phyloP scores from a whole-genome alignment of 805 yeast genomes.

The Candida khao-thaluensis region DNA sequence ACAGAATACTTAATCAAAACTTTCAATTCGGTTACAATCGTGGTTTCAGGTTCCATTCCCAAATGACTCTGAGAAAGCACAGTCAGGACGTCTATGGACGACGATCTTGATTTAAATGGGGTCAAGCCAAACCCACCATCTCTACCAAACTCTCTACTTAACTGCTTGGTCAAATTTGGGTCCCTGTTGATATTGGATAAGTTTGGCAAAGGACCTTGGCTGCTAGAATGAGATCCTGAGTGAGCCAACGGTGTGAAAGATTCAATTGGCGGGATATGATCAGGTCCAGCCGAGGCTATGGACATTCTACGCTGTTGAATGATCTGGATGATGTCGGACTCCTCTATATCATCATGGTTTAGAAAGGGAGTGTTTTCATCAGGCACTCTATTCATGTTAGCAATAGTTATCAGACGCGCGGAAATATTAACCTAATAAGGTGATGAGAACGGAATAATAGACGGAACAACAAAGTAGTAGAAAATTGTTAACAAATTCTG shows the following conservation, averaged over 20 bases:
- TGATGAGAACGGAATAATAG: not conserved
- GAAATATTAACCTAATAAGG: too few relatives aligned
- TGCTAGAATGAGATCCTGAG: not conserved
- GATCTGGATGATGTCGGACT: slow-evolving; percentile 36
- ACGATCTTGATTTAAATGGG: slow-evolving; percentile 19
- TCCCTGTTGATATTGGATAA: slow-evolving; percentile 2
- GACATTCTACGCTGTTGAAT: slow-evolving; percentile 41
- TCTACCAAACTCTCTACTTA: slow-evolving; percentile 4
- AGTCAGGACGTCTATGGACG: slow-evolving; percentile 12
- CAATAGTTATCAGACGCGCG: not conserved
- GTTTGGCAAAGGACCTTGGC: slow-evolving; percentile 1
- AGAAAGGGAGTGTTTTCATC: slow-evolving; percentile 19
- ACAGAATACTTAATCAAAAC: slow-evolving; percentile 42
- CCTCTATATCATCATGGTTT: slow-evolving; percentile 23
- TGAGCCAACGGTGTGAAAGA: slow-evolving; percentile 2
- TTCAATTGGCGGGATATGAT: slow-evolving; percentile 15
- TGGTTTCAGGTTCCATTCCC: slow-evolving; percentile 45
- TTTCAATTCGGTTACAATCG: slow-evolving; percentile 35
- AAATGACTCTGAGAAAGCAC: slow-evolving; percentile 14
- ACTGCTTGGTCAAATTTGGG: slow-evolving; percentile 2
- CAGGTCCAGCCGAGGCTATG: slow-evolving; percentile 33
- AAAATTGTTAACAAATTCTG: too few relatives aligned
- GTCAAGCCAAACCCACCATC: slow-evolving; percentile 12
- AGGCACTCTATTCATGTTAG: slow-evolving; percentile 8
- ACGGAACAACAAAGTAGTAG: not conserved